These are phyloP conservation scores for Opeltia flavorubescens DNA, from an alignment of 495 filamentous ascomycete species.

Conservation along the genomic window DNA sequence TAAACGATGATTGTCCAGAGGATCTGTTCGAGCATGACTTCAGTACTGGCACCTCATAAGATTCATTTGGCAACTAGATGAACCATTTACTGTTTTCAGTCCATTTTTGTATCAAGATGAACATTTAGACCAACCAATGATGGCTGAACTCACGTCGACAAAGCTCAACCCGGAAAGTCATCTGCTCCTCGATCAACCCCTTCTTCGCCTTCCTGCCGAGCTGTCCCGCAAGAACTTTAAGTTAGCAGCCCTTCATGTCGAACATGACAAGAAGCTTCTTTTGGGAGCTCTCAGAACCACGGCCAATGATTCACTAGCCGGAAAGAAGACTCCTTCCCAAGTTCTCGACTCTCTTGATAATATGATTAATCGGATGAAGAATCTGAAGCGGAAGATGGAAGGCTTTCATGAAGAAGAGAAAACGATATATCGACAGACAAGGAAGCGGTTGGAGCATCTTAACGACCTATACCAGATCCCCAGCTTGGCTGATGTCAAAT, in stretches of 20 bases:
- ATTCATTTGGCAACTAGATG: too few relatives aligned
- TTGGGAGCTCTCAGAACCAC: constrained; percentile 55
- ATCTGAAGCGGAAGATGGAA: constrained; percentile 75
- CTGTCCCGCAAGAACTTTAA: constrained; percentile 89
- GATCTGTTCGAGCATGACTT: too few relatives aligned
- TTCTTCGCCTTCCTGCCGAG: constrained; percentile 82
- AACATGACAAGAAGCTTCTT: constrained; percentile 60
- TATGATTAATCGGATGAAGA: constrained; percentile 74
- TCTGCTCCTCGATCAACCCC: constrained; percentile 76
- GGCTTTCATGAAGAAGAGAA: constrained; percentile 63
- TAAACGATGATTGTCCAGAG: too few relatives aligned
- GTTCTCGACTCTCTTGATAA: constrained; percentile 62
- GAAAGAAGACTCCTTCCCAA: constrained; percentile 45
- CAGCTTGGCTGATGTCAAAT: constrained; percentile 79
- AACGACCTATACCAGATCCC: constrained; percentile 64
- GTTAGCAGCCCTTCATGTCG: constrained; percentile 64
- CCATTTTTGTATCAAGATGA: not conserved
- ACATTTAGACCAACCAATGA: not conserved
- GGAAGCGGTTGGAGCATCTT: constrained; percentile 66
- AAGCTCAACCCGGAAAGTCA: constrained; percentile 65
- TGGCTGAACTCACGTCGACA: constrained; percentile 39
- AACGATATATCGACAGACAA: constrained; percentile 53
- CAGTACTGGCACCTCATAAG: too few relatives aligned
- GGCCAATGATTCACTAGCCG: constrained; percentile 49
- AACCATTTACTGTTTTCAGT: too few relatives aligned